Base-by-base conservation (phyloP, 495 filamentous ascomycete genomes). In the Podospora anserina region DNA sequence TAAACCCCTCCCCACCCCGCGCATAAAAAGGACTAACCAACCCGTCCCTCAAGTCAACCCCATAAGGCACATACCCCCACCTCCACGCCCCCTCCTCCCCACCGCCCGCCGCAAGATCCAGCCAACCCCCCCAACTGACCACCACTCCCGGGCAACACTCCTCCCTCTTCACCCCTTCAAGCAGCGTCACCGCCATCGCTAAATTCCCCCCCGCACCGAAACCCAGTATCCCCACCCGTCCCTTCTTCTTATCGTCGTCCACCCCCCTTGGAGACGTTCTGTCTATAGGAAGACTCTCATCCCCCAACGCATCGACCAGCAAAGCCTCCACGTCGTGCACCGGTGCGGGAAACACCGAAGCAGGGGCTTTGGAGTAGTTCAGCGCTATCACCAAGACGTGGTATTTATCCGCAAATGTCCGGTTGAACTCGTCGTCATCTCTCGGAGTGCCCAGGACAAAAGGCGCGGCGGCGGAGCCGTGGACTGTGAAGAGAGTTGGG, bases 351-450 rank as follows among this genome's bases (percentile, higher is more conserved):
- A 79, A 81, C 54, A 73, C 71, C n/a, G 69, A 5, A 28, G 39
- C 67, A 5, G 79, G 78, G 0, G 78, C 79, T 55, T 79, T 79
- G 69, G 70, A 66, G 58, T 80, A 81, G 67, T 80, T 77, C 65
- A 80, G 76, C 3, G 71, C 69, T 54, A 80, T 68, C 53, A 81
- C 76, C 19, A 81, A 71, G 55, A 70, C 59, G 13, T 71, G 67
- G 70, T 75, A 68, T 20, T 69, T 58, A 60, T 71, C 74, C 53
- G 77, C 76, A 61, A 80, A 80, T 49, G 68, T 64, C 32, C 71
- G 71, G 66, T 80, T 81, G 78, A 78, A 80, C 9, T 44, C 70
- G 70, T 81, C 79, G 70, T 80, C 75, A 67, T 81, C 77, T 23
- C 66, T 30, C 6, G 72, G 2, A 0, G 63, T 34, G 15, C 79